phyloP scores from a whole-genome alignment of 192 early-diverging fungal genomes.

The Chytriomyces sp. region DNA sequence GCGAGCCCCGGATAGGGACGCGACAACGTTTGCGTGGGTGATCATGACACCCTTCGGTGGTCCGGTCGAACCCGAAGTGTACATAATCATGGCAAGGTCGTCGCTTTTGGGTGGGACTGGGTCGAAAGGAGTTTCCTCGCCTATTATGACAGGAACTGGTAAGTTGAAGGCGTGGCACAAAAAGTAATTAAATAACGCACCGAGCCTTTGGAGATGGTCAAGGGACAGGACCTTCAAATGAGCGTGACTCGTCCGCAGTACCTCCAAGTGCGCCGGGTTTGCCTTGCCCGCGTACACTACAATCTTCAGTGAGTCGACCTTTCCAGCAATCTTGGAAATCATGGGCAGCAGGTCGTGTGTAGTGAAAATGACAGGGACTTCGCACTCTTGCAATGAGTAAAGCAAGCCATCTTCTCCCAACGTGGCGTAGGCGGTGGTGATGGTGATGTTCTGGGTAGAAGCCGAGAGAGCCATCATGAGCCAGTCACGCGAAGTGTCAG shows the following conservation, averaged over 20 bases:
- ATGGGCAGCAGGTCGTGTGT: slow-evolving; percentile 71
- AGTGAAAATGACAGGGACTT: slow-evolving; percentile 72
- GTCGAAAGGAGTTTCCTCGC: slow-evolving; percentile 43
- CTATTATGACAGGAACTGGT: slow-evolving; percentile 48
- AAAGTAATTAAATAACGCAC: not conserved
- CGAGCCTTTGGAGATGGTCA: slow-evolving; percentile 64
- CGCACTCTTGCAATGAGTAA: slow-evolving; percentile 83
- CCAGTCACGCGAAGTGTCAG: slow-evolving; percentile 54
- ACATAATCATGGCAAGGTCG: slow-evolving; percentile 82
- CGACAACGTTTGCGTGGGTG: no score
- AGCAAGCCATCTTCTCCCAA: slow-evolving; percentile 81
- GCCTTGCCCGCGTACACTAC: slow-evolving; percentile 74
- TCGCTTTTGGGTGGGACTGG: slow-evolving; percentile 62
- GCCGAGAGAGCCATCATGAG: slow-evolving; percentile 61
- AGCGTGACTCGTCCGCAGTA: not conserved
- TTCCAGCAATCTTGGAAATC: slow-evolving; percentile 57
- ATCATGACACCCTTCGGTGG: no score
- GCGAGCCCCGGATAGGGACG: slow-evolving; percentile 24
- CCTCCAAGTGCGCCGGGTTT: slow-evolving; percentile 26
- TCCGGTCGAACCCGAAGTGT: slow-evolving; percentile 80
- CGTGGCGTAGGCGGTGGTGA: slow-evolving; percentile 78
- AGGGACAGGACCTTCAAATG: slow-evolving; percentile 57
- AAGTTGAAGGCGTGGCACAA: no score
- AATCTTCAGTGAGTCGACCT: slow-evolving; percentile 61
- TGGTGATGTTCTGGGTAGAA: slow-evolving; percentile 70